Evolutionary conservation across 2,329 filamentous ascomycete genomes (phyloP), one percentile per base, ranked within the genome.

Genomic region (Trichoderma lentiforme): DNA sequence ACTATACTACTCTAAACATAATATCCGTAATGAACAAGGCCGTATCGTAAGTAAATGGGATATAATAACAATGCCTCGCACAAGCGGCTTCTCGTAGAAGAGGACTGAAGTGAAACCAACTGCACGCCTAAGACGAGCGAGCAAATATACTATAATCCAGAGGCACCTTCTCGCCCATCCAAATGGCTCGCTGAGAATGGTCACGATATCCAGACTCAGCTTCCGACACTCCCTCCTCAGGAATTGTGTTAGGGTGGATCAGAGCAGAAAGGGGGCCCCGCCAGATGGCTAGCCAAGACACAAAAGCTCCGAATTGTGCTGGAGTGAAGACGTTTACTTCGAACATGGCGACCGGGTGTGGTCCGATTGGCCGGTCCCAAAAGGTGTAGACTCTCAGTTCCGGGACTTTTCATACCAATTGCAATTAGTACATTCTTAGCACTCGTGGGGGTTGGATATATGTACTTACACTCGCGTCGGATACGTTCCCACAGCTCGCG

Each of bases 321-420:
- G 94, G 95, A 0, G 91, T 94, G 80, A 95, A 93, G 24, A 97
- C 60, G 76, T 97, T 97, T 60, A 97, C 93, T 82, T 98, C 95
- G 77, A 97, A 97, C 94, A 97, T 97, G 67, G 90, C 92, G 0
- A 94, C 81, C 0, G 92, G 91, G 80, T 97, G 94, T 0, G 94
- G 94, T 0, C 94, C 95, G 32, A 97, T 81, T 0, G 94, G 93
- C 15, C 83, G 82, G 75, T 96, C 91, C 88, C 89, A 97, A 75
- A 97, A 84, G 15, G 81, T 85, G 80, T 97, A 97, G 76, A 97
- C 91, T 69, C 94, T 88, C 21, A 97, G 85, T 79, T 97, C 94
- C 9, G 94, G 94, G 78, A 97, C 92, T 94, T 21, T 65, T 65
- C 68, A 56, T 36, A 11, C 8, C 11, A 14, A 78, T n/a, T 47